These are phyloP conservation scores for Xylaria sp. DNA, from an alignment of 495 filamentous ascomycete species.

Conservation along the genomic window DNA sequence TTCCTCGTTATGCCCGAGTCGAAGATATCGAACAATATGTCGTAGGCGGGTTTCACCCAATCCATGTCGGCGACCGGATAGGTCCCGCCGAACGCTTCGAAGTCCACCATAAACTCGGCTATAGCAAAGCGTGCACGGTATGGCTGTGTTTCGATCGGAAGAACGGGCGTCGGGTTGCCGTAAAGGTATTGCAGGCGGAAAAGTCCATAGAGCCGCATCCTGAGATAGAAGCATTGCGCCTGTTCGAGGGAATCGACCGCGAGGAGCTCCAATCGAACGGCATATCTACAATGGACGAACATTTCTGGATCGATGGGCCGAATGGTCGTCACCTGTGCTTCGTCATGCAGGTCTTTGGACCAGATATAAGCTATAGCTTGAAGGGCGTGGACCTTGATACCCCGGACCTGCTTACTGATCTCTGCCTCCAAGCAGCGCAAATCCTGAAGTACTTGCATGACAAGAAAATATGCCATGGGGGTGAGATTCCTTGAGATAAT, in stretches of 20 bases:
- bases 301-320: constrained; percentile 44
- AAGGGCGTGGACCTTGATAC: background rate
- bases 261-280: constrained; percentile 7
- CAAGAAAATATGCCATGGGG: constrained; percentile 16
- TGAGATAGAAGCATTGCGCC: constrained; percentile 25
- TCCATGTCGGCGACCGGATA: constrained; percentile 51
- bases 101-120: constrained; percentile 60
- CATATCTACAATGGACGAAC: constrained; percentile 30
- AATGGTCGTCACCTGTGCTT: constrained; percentile 45
- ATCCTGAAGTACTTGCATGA: constrained; percentile 12
- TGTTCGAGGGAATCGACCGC: constrained; percentile 9
- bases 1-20: background rate
- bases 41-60: constrained; percentile 49
- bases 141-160: constrained; percentile 55
- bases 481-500: background rate
- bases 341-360: constrained; percentile 28
- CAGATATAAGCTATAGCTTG: background rate
- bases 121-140: constrained; percentile 56
- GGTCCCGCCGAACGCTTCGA: constrained; percentile 43
- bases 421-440: constrained; percentile 14
- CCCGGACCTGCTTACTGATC: constrained; percentile 7
- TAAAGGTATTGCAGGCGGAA: constrained; percentile 2
- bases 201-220: background rate
- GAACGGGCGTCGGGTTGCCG: background rate
- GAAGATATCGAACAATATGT: constrained; percentile 35